Conservation (phyloP, 139 green algal genomes). For the Zygnema cylindricum region DNA sequence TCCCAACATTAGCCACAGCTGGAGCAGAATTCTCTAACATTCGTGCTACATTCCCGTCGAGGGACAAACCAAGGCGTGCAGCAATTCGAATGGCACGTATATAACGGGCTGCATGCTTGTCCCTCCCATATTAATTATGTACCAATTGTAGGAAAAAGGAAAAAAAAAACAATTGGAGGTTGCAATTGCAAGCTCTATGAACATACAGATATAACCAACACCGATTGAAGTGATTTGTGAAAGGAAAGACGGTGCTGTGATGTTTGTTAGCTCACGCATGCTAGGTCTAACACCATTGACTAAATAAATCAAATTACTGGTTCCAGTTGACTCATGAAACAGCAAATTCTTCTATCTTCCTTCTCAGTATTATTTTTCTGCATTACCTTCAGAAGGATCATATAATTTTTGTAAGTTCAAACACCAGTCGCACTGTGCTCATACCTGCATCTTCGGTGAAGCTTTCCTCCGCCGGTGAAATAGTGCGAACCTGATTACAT, state of each 20-base stretch:
- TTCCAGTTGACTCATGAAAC: no score
- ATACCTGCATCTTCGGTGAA: constrained; percentile 28
- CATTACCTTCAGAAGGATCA: no score
- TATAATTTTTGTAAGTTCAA: no score
- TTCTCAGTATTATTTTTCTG: no score
- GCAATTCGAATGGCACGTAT: constrained; percentile 35
- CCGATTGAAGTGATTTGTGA: no score
- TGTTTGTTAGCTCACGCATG: no score
- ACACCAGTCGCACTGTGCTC: no score
- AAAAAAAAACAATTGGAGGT: no score
- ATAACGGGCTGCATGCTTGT: constrained; percentile 2
- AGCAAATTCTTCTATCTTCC: no score
- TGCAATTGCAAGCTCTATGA: neutral
- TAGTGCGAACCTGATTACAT: neutral
- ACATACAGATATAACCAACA: neutral
- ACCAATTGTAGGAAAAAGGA: neutral
- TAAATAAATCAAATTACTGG: no score
- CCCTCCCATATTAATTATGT: neutral
- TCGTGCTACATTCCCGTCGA: neutral
- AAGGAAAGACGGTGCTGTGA: no score
- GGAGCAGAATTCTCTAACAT: neutral
- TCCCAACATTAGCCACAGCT: neutral
- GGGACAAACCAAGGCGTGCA: constrained; percentile 13
- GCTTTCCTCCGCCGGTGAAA: neutral
- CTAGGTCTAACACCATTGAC: no score